These are phyloP conservation scores for Coemansia sp. DNA, from an alignment of 192 early-diverging fungal genomes.

Conservation along the genomic window DNA sequence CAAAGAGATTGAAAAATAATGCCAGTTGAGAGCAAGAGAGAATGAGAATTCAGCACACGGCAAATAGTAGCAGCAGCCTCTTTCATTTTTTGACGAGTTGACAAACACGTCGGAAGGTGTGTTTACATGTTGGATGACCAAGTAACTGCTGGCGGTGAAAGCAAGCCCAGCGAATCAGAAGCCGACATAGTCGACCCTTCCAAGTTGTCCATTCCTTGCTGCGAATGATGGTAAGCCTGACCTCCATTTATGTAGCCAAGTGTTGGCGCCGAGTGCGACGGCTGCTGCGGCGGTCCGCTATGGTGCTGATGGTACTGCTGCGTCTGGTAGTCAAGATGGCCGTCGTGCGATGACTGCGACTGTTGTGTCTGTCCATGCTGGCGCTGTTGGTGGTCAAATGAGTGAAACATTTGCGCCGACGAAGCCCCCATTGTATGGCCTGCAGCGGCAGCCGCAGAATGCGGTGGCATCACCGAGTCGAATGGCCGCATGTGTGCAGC, in stretches of 20 bases:
- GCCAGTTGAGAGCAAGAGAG: conserved; percentile 4
- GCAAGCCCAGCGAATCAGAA: conserved; percentile 43
- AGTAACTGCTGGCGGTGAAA: conserved; percentile 50
- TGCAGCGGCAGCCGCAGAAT: conserved; percentile 12
- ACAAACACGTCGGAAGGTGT: neutral
- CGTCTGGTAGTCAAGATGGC: conserved; percentile 28
- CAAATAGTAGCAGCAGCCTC: neutral
- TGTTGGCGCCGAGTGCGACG: conserved; percentile 19
- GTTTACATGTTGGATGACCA: conserved; percentile 54
- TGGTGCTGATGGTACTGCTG: conserved; percentile 39
- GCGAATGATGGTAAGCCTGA: conserved; percentile 48
- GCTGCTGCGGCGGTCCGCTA: conserved; percentile 18
- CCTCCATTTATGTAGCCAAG: conserved; percentile 36
- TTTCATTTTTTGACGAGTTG: neutral
- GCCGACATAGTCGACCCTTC: conserved; percentile 32
- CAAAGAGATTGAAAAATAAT: conserved; percentile 35
- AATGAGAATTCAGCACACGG: neutral
- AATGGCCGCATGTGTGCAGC: conserved; percentile 42
- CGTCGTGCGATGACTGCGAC: conserved; percentile 23
- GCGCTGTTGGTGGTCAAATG: conserved; percentile 38
- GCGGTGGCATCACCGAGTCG: conserved; percentile 39
- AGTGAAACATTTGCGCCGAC: conserved; percentile 40
- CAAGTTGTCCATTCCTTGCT: conserved; percentile 43
- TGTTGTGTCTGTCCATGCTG: conserved; percentile 15
- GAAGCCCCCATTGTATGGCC: conserved; percentile 30